phyloP scores from a whole-genome alignment of 352 stramenopile genomes.

The Peronospora farinosa region DNA sequence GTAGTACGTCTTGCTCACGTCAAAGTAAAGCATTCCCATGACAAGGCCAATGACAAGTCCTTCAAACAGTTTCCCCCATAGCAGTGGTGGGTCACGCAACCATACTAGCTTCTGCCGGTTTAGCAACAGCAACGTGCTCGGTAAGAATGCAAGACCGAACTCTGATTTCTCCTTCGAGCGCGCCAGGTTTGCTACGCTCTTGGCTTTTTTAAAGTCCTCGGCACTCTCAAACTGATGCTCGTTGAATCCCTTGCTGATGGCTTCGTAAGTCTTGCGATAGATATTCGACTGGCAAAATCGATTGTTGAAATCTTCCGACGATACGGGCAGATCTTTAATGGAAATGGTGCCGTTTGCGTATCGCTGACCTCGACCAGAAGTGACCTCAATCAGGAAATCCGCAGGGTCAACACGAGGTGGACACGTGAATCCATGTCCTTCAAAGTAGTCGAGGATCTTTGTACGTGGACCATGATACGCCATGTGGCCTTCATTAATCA shows the following conservation, averaged over 20 bases:
- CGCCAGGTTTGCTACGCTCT: constrained; percentile 40
- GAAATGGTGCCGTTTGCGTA: constrained; percentile 37
- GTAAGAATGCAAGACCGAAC: constrained; percentile 44
- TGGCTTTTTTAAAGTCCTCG: constrained; percentile 53
- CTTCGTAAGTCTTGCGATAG: constrained; percentile 49
- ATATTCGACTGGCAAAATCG: constrained; percentile 49
- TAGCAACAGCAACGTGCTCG: constrained; percentile 44
- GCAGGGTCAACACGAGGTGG: constrained; percentile 53
- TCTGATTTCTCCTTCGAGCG: constrained; percentile 44
- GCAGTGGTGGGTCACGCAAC: constrained; percentile 48
- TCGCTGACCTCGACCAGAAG: constrained; percentile 41
- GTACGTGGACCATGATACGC: constrained; percentile 88
- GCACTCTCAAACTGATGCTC: constrained; percentile 50
- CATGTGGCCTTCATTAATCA: constrained; percentile 90
- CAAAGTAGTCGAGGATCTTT: constrained; percentile 81
- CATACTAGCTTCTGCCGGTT: constrained; percentile 63
- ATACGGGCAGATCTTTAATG: constrained; percentile 20
- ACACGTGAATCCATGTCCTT: constrained; percentile 62
- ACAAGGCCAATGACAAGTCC: constrained; percentile 67
- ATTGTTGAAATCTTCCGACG: constrained; percentile 46
- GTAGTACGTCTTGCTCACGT: constrained; percentile 50
- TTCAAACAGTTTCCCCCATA: constrained; percentile 61
- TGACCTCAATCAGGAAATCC: constrained; percentile 68
- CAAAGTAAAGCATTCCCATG: constrained; percentile 68
- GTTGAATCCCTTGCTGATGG: constrained; percentile 47